These are phyloP conservation scores for Escallonia rubra DNA, from an alignment of 129 eudicot species.

Conservation along the genomic window DNA sequence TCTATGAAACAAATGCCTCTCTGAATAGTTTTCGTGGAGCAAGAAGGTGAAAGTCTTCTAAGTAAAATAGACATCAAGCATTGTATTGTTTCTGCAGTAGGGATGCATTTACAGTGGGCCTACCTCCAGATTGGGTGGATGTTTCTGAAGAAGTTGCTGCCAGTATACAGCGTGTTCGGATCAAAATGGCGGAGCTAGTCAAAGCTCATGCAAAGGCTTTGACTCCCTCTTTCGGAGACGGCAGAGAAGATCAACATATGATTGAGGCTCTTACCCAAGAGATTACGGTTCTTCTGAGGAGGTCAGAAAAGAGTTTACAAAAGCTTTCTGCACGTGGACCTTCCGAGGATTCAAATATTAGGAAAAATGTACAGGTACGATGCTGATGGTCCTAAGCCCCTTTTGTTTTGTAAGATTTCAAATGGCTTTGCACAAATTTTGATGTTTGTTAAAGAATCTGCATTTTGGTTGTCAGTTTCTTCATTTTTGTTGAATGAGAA, in stretches of 20 bases:
- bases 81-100: slow-evolving; percentile 27
- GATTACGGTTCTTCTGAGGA: slow-evolving; percentile 68
- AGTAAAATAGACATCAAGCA: not conserved
- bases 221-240: slow-evolving; percentile 92
- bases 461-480: not conserved
- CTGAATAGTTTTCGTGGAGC: no score
- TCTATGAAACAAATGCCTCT: no score
- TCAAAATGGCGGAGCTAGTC: slow-evolving; percentile 72
- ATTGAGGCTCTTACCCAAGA: slow-evolving; percentile 81
- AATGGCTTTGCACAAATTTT: not conserved
- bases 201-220: slow-evolving; percentile 95
- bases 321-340: slow-evolving; percentile 73
- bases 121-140: slow-evolving; percentile 98
- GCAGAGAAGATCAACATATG: slow-evolving; percentile 71
- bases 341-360: slow-evolving; percentile 79
- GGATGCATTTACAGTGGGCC: slow-evolving; percentile 66
- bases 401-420: not conserved
- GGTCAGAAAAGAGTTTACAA: slow-evolving; percentile 69
- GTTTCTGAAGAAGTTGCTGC: slow-evolving; percentile 78
- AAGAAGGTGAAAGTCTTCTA: not conserved
- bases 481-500: not conserved
- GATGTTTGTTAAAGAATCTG: not conserved
- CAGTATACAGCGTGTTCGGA: slow-evolving; percentile 59
- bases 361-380: slow-evolving; percentile 89
- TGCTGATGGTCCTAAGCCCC: slow-evolving; percentile 5